A percentile compares a stretch with the other conserved stretches of the same genome.
These are phyloP conservation scores for Fusarium begoniae DNA, from an alignment of 2,329 filamentous ascomycete species.

Conservation along the genomic window DNA sequence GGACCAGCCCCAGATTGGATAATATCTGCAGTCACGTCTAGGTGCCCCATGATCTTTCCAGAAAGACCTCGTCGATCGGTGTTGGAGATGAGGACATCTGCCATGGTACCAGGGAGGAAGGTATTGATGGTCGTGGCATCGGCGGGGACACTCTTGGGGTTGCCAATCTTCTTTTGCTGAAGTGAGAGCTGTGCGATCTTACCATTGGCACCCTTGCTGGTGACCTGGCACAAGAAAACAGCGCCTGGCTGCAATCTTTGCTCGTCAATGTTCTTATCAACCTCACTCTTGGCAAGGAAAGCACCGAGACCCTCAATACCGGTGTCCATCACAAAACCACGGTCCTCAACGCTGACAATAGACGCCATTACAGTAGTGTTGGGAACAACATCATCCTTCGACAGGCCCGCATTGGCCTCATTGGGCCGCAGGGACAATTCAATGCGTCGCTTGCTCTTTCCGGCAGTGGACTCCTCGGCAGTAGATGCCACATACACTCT, in stretches of 20 bases:
- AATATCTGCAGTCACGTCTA: constrained; percentile 90
- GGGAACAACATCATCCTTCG: constrained; percentile 75
- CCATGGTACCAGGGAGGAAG: constrained; percentile 90
- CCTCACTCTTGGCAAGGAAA: constrained; percentile 86
- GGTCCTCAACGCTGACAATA: constrained; percentile 92
- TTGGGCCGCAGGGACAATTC: constrained; percentile 86
- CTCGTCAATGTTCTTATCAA: constrained; percentile 72
- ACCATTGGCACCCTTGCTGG: constrained; percentile 76
- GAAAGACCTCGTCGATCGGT: constrained; percentile 77
- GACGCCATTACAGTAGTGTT: constrained; percentile 87
- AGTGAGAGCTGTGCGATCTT: constrained; percentile 89
- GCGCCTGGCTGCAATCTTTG: constrained; percentile 81
- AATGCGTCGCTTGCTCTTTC: constrained; percentile 81
- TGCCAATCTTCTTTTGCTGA: constrained; percentile 74
- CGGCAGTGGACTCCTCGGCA: constrained; percentile 67
- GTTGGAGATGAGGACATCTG: constrained; percentile 84
- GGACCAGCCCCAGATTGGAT: constrained; percentile 85
- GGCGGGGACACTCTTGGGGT: constrained; percentile 70
- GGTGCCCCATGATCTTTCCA: constrained; percentile 90
- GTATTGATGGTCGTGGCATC: constrained; percentile 88
- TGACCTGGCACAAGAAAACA: constrained; percentile 85
- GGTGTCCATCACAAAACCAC: constrained; percentile 92
- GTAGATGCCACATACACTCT: constrained; percentile 85
- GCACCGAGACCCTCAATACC: constrained; percentile 79
- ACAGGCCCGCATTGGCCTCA: constrained; percentile 79